Conservation (phyloP, 2,329 filamentous ascomycete genomes). For the Colletotrichum theobromicola region DNA sequence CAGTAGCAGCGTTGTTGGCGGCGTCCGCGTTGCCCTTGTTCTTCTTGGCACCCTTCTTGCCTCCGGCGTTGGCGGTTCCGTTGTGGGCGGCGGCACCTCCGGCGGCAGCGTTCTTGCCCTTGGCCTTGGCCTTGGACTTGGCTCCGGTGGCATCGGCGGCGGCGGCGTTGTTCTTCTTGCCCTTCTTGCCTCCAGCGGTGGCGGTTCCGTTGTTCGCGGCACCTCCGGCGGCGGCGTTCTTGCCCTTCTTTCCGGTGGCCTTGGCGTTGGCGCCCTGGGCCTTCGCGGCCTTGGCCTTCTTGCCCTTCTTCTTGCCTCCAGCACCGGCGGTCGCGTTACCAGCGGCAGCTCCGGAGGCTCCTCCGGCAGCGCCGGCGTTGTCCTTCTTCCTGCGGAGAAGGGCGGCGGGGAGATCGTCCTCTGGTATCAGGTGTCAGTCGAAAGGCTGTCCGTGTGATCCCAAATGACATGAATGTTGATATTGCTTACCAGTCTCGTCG, state of each 20-base stretch:
- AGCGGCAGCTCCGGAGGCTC: neutral
- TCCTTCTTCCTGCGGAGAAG: neutral
- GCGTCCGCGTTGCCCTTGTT: neutral
- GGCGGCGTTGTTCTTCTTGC: neutral
- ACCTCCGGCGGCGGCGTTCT: neutral
- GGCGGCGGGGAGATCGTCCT: neutral
- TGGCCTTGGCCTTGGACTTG: neutral
- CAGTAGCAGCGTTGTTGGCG: neutral
- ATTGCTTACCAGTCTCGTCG: neutral
- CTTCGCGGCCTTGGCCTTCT: neutral
- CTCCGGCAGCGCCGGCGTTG: neutral
- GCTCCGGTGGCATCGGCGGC: neutral
- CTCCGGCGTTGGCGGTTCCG: neutral
- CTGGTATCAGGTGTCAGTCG: neutral
- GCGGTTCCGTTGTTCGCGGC: conserved; percentile 17
- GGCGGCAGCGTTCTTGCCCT: neutral
- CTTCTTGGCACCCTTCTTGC: neutral
- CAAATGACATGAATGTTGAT: neutral
- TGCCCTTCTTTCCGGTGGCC: neutral
- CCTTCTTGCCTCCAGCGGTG: neutral
- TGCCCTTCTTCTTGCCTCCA: neutral
- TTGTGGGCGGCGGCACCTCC: neutral
- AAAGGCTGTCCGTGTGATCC: neutral
- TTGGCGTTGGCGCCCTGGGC: neutral
- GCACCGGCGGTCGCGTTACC: conserved; percentile 3